Evolutionary conservation across 2,329 filamentous ascomycete genomes (phyloP).

Genomic region (Claviceps purpurea): DNA sequence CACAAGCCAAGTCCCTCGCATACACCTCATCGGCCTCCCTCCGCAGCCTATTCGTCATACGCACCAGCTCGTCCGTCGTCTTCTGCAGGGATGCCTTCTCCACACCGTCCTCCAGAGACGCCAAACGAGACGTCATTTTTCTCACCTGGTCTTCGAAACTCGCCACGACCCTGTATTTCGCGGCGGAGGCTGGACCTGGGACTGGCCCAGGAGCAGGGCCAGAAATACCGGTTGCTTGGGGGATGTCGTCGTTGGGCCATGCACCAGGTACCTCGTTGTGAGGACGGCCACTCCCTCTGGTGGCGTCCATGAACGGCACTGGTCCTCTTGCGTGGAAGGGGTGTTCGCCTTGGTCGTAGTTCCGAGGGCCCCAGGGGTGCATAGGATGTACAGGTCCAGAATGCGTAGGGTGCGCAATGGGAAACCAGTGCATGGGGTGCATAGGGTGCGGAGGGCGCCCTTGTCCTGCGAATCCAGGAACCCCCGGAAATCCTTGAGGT

Average conservation of each 20-base stretch:
- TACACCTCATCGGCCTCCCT: constrained; percentile 34
- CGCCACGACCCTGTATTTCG: constrained; percentile 23
- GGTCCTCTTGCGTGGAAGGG: constrained; percentile 5
- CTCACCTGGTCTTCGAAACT: constrained; percentile 21
- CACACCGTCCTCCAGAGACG: constrained; percentile 10
- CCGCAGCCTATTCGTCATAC: constrained; percentile 23
- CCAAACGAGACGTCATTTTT: constrained; percentile 16
- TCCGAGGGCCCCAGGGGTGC: background rate
- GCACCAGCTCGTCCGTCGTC: constrained; percentile 26
- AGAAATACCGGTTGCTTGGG: too few relatives aligned
- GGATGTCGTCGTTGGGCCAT: constrained; percentile 19
- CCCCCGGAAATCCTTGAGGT: background rate
- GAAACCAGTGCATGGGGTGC: too few relatives aligned
- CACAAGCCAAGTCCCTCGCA: constrained; percentile 25
- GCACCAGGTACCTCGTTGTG: constrained; percentile 15
- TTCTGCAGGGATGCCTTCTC: constrained; percentile 15
- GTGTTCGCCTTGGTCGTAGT: background rate
- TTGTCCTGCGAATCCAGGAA: too few relatives aligned
- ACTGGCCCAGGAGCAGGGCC: constrained; percentile 3
- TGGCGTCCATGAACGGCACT: background rate
- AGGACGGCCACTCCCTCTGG: background rate
- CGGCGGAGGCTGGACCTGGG: constrained; percentile 15
- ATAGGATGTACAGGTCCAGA: too few relatives aligned
- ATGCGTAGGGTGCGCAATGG: too few relatives aligned
- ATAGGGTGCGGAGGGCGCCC: too few relatives aligned